These are phyloP conservation scores for Chimonanthus praecox DNA, from an alignment of 164 flowering plant species.

Conservation along the genomic window DNA sequence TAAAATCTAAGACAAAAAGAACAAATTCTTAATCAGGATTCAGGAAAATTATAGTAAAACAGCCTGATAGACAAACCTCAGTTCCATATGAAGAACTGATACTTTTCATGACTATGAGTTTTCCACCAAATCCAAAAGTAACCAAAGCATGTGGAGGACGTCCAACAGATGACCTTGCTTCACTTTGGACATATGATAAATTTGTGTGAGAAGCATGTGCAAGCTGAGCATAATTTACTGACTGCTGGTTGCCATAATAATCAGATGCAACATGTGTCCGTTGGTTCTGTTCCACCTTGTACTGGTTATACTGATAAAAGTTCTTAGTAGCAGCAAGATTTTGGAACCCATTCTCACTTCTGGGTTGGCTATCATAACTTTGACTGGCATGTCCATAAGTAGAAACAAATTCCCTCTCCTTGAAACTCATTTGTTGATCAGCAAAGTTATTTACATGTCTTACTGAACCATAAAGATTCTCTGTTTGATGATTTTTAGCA, in stretches of 20 bases:
- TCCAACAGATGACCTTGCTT: constrained; percentile 75
- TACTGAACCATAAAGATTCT: constrained; percentile 22
- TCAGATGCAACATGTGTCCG: constrained; percentile 34
- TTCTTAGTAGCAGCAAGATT: constrained; percentile 33
- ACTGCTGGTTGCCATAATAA: constrained; percentile 36
- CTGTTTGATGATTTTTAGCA: constrained; percentile 29
- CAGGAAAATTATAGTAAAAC: not conserved
- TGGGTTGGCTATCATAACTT: constrained; percentile 23
- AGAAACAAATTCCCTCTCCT: constrained; percentile 26
- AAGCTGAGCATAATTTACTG: constrained; percentile 32
- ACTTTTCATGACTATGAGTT: constrained; percentile 77
- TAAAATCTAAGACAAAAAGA: not conserved
- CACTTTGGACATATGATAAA: constrained; percentile 29
- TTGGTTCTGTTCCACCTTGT: constrained; percentile 31
- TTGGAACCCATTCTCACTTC: constrained; percentile 18
- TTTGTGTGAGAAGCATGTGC: constrained; percentile 19
- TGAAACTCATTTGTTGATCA: constrained; percentile 28
- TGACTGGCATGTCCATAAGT: constrained; percentile 27
- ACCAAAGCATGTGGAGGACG: constrained; percentile 95
- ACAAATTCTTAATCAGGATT: not conserved
- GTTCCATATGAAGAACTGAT: constrained; percentile 32
- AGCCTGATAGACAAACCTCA: constrained; percentile 50
- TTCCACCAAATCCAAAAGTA: constrained; percentile 98
- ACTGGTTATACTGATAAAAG: constrained; percentile 32
- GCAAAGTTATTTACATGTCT: constrained; percentile 21